Base-by-base conservation (phyloP, 202 grass and related monocot species). In the Eragrostis tef region DNA sequence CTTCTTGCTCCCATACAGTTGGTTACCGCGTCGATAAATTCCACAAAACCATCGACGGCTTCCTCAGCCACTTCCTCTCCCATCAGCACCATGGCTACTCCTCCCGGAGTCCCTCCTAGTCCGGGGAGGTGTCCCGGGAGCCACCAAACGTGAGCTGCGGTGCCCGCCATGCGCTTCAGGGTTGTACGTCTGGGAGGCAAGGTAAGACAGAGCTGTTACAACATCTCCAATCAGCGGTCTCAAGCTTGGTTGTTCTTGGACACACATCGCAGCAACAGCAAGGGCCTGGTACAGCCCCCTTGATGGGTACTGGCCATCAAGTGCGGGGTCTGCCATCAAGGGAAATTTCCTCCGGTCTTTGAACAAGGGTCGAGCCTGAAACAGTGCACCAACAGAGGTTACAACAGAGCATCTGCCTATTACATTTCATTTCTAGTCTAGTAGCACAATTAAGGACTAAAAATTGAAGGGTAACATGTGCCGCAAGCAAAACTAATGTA, bases 251-350 rank as follows among this genome's bases (percentile, higher is more conserved):
- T 96, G 90, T 64, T 96, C 93, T 80, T 96, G 90, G 16, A 96
- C 90, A 19, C 90, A 96, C 93, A 96, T 96, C 14, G 92, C 90
- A 29, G 90, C 90, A 8, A 92, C 88, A 19, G 90, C 93, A 27
- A 96, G 83, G 44, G 93, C 93, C 73, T 92, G 90, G 76, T 96
- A 96, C 77, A 96, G 69, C 9, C 88, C 93, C 80, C 93, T 88
- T 0, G 71, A 3, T 1, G 90, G 90, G 64, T 89, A 96, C 12
- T 84, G 83, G 11, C 93, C 93, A 57, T 88, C 72, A 15, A 96
- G 71, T 64, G 83, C 81, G 11, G 93, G 90, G 63, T 96, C 90
- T 8, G 90, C 90, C 93, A 92, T 92, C 59, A 90, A 86, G 50
- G 86, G 64, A 19, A 96, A 92, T 81, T 90, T 96, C 73, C 90